Evolutionary conservation across 345 rosid genomes (phyloP).

Genomic region (Citrus sinensis): DVS_A1.0 CM039164.1:26414501-26415000

Average conservation of each 20-base stretch:
- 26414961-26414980: neutral
- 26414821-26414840: neutral
- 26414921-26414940: too few species aligned
- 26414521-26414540: conserved; percentile 22
- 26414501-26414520: conserved; percentile 20
- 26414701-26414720: neutral
- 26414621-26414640: neutral
- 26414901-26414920: too few species aligned
- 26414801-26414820: neutral
- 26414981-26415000: neutral
- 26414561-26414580: neutral
- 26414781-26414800: conserved; percentile 6
- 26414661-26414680: neutral
- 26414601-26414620: neutral
- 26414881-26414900: neutral
- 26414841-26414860: neutral
- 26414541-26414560: conserved; percentile 23
- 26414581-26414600: neutral
- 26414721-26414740: neutral
- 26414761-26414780: neutral
- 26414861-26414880: conserved; percentile 11
- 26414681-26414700: neutral
- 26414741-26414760: neutral
- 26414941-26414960: neutral
- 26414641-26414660: neutral